A percentile compares a stretch with the other conserved stretches of the same genome.
These are phyloP conservation scores for Fusarium verrucosum DNA, from an alignment of 2,329 filamentous ascomycete genomes.

Conservation along the genomic window DNA sequence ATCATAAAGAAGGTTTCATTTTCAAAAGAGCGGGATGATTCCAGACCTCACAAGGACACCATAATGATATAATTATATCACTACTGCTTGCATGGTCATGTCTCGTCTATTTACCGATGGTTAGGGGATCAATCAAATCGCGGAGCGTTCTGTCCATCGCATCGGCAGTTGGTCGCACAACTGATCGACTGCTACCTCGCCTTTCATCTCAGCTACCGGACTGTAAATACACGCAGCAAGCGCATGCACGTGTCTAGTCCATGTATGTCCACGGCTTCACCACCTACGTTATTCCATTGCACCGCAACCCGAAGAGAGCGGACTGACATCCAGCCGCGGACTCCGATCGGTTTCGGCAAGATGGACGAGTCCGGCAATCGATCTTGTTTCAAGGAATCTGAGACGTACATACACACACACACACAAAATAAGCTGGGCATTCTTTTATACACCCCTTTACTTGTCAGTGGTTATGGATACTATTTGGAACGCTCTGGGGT, in stretches of 20 bases:
- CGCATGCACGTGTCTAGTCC: slow-evolving; percentile 2
- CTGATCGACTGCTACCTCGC: slow-evolving; percentile 16
- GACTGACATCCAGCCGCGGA: slow-evolving; percentile 33
- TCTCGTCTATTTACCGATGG: slow-evolving; percentile 21
- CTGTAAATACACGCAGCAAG: slow-evolving; percentile 20
- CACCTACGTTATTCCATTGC: too few species aligned
- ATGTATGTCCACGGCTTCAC: background rate
- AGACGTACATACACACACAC: slow-evolving; percentile 10
- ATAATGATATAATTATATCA: slow-evolving; percentile 22
- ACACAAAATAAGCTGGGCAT: background rate
- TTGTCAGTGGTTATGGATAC: background rate
- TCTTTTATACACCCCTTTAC: background rate
- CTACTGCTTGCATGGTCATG: background rate
- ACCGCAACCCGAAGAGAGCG: background rate
- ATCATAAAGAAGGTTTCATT: background rate
- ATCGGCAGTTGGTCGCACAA: slow-evolving; percentile 29
- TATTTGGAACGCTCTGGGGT: background rate
- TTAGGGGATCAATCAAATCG: slow-evolving; percentile 25
- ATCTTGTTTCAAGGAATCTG: slow-evolving; percentile 12
- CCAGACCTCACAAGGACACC: background rate
- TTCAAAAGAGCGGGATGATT: background rate
- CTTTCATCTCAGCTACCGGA: slow-evolving; percentile 10
- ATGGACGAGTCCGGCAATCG: slow-evolving; percentile 39
- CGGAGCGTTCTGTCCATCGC: slow-evolving; percentile 21
- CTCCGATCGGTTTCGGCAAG: slow-evolving; percentile 42